These are phyloP conservation scores for Mucor irregularis DNA, from an alignment of 371 early-diverging fungal genomes.

Conservation along the genomic window DNA sequence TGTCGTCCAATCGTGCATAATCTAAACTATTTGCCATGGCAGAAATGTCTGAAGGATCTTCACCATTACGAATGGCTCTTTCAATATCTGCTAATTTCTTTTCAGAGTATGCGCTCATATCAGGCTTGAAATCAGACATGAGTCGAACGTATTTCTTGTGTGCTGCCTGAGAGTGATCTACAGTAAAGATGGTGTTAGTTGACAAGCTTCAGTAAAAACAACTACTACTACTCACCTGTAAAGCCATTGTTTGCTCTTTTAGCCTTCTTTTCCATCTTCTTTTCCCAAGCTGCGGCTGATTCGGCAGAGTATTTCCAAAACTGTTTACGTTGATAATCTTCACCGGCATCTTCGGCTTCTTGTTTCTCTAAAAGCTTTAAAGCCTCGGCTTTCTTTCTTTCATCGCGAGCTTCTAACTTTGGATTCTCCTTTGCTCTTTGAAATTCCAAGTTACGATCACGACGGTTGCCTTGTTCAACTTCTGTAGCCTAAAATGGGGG, in stretches of 20 bases:
- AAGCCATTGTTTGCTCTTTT: constrained; percentile 76
- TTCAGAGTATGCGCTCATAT: constrained; percentile 73
- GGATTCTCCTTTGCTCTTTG: constrained; percentile 75
- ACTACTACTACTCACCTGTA: constrained; percentile 55
- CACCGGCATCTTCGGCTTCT: constrained; percentile 70
- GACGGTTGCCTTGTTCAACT: constrained; percentile 71
- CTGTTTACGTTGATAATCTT: constrained; percentile 81
- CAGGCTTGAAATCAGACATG: constrained; percentile 81
- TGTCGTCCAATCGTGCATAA: constrained; percentile 62
- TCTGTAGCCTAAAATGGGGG: constrained; percentile 55
- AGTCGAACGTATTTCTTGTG: constrained; percentile 84
- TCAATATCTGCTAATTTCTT: constrained; percentile 56
- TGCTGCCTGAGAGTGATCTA: constrained; percentile 84
- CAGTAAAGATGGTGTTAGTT: neutral
- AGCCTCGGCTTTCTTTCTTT: constrained; percentile 76
- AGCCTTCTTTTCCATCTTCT: constrained; percentile 70
- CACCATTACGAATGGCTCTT: constrained; percentile 39
- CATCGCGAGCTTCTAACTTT: constrained; percentile 60
- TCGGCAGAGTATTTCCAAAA: constrained; percentile 87
- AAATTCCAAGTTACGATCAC: constrained; percentile 79
- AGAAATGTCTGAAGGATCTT: constrained; percentile 56
- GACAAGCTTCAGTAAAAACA: neutral
- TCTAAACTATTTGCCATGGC: constrained; percentile 71
- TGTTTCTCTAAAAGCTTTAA: constrained; percentile 61
- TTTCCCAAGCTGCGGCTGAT: constrained; percentile 85